Conservation (phyloP, 306 rosid species). For the Cicer judaicum region DNA sequence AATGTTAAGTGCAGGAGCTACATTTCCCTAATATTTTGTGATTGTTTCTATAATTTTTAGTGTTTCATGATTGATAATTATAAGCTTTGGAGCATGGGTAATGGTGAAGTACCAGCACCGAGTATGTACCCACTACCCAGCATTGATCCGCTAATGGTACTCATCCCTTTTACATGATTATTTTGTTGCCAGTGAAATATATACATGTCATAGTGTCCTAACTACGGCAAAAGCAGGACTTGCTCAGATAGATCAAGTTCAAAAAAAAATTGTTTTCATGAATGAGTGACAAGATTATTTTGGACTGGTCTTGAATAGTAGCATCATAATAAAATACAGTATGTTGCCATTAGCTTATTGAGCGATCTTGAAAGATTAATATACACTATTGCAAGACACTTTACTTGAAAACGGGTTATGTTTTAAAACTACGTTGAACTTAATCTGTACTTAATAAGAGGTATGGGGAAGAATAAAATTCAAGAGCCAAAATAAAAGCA, state of each 20-base stretch:
- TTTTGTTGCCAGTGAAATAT: too few species aligned
- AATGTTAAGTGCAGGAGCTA: neutral
- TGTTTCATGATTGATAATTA: conserved; percentile 1
- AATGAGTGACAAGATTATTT: neutral
- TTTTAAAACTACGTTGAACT: conserved; percentile 5
- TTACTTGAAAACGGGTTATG: neutral
- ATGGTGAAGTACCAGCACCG: too few species aligned
- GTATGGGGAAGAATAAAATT: conserved; percentile 25
- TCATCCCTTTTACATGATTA: too few species aligned
- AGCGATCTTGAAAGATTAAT: neutral
- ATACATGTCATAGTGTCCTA: too few species aligned
- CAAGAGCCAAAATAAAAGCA: conserved; percentile 7
- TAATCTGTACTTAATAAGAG: conserved; percentile 4
- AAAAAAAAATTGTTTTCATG: neutral
- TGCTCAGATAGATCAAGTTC: conserved; percentile 9
- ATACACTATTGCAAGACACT: conserved; percentile 1
- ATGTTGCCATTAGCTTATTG: neutral
- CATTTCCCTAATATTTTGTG: conserved; percentile 9
- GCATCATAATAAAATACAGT: conserved; percentile 15
- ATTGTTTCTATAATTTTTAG: neutral
- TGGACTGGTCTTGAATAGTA: neutral
- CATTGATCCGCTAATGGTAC: too few species aligned
- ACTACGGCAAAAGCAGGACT: neutral
- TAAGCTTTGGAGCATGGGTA: too few species aligned
- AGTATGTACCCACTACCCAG: too few species aligned